Percentiles rank a stretch among this genome's conserved stretches.
Conservation (phyloP, 306 rosid genomes). For the Gastrolobium villosum region DNA sequence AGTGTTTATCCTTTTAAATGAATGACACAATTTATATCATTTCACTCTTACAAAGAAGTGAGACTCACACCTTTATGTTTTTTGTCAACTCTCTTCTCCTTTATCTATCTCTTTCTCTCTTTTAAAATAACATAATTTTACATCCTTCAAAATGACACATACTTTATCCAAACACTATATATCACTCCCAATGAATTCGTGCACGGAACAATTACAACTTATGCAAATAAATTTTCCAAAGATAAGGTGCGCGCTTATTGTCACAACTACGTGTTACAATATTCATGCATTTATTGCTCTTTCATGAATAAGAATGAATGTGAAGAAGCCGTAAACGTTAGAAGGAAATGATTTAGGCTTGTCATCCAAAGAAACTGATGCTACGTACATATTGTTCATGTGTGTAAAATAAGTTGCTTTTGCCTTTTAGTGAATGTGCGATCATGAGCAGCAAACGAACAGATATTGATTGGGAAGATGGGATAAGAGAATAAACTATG, state of each 20-base stretch:
- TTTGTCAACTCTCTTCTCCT: too few species aligned
- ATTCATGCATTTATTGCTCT: not conserved
- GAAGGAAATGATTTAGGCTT: not conserved
- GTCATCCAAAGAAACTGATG: slow-evolving; percentile 20
- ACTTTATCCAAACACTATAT: too few species aligned
- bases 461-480: not conserved
- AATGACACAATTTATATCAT: too few species aligned
- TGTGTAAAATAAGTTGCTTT: not conserved
- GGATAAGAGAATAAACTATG: not conserved
- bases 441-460: not conserved
- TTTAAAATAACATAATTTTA: too few species aligned
- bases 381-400: not conserved
- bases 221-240: slow-evolving; percentile 8
- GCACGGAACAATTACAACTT: slow-evolving; percentile 34
- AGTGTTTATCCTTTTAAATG: too few species aligned
- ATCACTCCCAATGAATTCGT: slow-evolving; percentile 42
- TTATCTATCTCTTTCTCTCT: too few species aligned
- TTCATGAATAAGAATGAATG: not conserved
- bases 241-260: slow-evolving; percentile 29
- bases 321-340: not conserved
- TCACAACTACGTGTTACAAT: slow-evolving; percentile 35
- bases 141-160: too few species aligned
- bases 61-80: too few species aligned
- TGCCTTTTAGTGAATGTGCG: not conserved
- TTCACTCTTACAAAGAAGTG: too few species aligned